phyloP scores from a whole-genome alignment of 2,329 filamentous ascomycete species.

The Albophoma yamanashiensis region DNA sequence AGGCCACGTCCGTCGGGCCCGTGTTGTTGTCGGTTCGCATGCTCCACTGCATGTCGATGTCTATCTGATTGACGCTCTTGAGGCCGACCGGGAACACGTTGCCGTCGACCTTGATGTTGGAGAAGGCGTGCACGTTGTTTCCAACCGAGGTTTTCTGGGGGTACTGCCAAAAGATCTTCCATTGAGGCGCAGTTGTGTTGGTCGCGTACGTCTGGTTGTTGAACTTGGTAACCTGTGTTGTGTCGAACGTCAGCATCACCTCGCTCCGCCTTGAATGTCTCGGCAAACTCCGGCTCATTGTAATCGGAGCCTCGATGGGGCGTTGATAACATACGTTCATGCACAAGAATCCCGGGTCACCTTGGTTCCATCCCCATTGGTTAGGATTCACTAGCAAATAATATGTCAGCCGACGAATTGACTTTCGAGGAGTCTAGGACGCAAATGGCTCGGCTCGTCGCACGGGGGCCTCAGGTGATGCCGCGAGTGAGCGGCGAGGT shows the following conservation, averaged over 20 bases:
- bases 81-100: conserved; percentile 31
- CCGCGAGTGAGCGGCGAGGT: too few species aligned
- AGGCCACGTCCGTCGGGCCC: conserved; percentile 18
- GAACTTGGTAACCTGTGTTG: conserved; percentile 31
- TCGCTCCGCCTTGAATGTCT: neutral
- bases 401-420: conserved; percentile 1
- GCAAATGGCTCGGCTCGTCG: neutral
- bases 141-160: conserved; percentile 19
- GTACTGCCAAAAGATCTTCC: conserved; percentile 43
- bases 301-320: neutral
- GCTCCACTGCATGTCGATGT: conserved; percentile 37
- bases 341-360: conserved; percentile 30
- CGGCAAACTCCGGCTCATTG: neutral
- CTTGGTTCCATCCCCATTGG: conserved; percentile 37
- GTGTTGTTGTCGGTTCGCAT: conserved; percentile 32
- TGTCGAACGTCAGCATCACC: neutral
- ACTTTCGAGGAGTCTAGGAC: neutral
- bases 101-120: conserved; percentile 38
- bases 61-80: conserved; percentile 24
- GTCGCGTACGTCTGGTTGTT: conserved; percentile 40
- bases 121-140: conserved; percentile 40
- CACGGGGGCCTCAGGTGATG: too few species aligned
- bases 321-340: conserved; percentile 35
- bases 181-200: conserved; percentile 33
- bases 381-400: conserved; percentile 38